These are phyloP conservation scores for Teunomyces funiuensis DNA, from an alignment of 805 yeast genomes.

Conservation along the genomic window DNA sequence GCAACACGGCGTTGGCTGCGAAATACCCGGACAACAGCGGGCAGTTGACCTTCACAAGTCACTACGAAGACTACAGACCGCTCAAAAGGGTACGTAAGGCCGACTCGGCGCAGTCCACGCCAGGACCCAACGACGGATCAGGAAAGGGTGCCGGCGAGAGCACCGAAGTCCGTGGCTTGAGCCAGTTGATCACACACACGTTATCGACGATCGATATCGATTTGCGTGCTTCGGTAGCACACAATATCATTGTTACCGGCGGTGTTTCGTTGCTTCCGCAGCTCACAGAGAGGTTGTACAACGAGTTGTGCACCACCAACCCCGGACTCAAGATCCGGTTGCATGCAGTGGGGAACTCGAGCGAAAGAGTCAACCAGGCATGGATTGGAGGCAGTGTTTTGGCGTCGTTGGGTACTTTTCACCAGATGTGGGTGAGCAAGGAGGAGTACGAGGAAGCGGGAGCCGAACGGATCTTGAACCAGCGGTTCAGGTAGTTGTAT, in stretches of 20 bases:
- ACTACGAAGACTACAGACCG: slow-evolving; percentile 69
- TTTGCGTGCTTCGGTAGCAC: slow-evolving; percentile 80
- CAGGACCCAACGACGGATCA: slow-evolving; percentile 15
- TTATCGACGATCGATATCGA: slow-evolving; percentile 71
- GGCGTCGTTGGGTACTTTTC: slow-evolving; percentile 88
- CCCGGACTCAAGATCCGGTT: slow-evolving; percentile 87
- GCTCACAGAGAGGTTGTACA: slow-evolving; percentile 69
- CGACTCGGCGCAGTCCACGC: slow-evolving; percentile 35
- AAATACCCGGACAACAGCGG: slow-evolving; percentile 51
- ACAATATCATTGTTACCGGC: slow-evolving; percentile 85
- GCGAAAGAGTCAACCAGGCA: slow-evolving; percentile 75
- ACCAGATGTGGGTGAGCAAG: slow-evolving; percentile 90
- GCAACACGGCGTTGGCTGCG: slow-evolving; percentile 17
- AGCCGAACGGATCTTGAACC: slow-evolving; percentile 71
- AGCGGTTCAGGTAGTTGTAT: slow-evolving; percentile 65
- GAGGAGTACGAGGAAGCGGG: slow-evolving; percentile 89
- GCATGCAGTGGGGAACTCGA: slow-evolving; percentile 74
- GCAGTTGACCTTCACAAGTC: slow-evolving; percentile 43
- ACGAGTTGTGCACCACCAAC: slow-evolving; percentile 64
- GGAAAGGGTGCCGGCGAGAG: slow-evolving; percentile 6
- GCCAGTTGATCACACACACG: slow-evolving; percentile 59
- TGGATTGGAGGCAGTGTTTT: slow-evolving; percentile 94
- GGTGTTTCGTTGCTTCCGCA: slow-evolving; percentile 81
- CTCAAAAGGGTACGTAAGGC: slow-evolving; percentile 57
- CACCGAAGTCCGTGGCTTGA: slow-evolving; percentile 46